phyloP scores from a whole-genome alignment of 108 stramenopile species.

The Cyclotella distinguenda region DNA sequence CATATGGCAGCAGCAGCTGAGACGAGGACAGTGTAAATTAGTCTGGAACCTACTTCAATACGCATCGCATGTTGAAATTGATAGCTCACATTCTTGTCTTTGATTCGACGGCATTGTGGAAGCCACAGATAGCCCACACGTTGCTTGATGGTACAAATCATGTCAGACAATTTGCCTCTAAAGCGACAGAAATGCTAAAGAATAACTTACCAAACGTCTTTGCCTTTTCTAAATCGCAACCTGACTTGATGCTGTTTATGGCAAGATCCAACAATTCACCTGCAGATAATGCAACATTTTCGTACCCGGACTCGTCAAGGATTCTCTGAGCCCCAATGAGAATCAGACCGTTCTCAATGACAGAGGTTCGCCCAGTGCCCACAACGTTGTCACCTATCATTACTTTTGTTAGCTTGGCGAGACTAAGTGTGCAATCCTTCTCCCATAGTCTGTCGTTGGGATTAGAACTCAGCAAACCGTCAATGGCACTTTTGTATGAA shows the following conservation, averaged over 20 bases:
- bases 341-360: conserved; percentile 25
- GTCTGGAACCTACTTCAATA: neutral
- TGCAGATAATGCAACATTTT: conserved; percentile 12
- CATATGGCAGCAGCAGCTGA: conserved; percentile 24
- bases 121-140: conserved; percentile 27
- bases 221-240: conserved; percentile 10
- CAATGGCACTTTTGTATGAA: conserved; percentile 15
- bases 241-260: conserved; percentile 25
- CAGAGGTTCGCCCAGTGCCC: neutral
- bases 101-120: conserved; percentile 13
- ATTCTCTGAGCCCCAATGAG: conserved; percentile 28
- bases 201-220: conserved; percentile 14
- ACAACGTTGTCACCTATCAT: conserved; percentile 4
- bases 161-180: neutral
- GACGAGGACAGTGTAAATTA: neutral
- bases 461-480: conserved; percentile 14
- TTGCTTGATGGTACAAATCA: neutral
- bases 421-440: conserved; percentile 28
- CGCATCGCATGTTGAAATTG: neutral
- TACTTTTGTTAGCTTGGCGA: conserved; percentile 41
- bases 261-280: conserved; percentile 25
- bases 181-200: neutral
- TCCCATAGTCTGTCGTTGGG: conserved; percentile 27
- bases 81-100: conserved; percentile 14
- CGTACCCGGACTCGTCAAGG: neutral